Base-by-base conservation (phyloP, 2,329 filamentous ascomycete species). In the Coniochaeta hoffmannii region DNA sequence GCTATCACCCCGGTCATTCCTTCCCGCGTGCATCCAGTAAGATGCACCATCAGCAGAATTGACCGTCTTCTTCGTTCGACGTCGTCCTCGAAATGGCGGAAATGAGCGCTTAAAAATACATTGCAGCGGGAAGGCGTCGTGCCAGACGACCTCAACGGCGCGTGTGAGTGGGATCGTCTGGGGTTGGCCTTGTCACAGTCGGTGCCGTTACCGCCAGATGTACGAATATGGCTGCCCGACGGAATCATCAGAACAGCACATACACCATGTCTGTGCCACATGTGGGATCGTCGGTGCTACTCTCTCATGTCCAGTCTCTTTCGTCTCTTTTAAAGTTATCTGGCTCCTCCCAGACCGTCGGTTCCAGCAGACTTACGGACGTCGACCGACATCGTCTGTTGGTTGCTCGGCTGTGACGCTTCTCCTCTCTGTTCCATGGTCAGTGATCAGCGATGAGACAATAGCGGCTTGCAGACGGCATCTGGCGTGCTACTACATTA, bases 1-100 rank as follows among this genome's bases (percentile, higher is more conserved):
- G 55, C 58, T 60, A 58, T 57, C 58, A 44, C 38, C 38, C 38
- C 56, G 26, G 41, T 56, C 53, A 36, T 12, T 57, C 19, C 38
- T 44, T 52, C 54, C 32, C 46, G 44, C 55, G 26, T 54, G 38
- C 57, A 32, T 50, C 52, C 55, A 53, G 31, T 53, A 30, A 26
- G n/a, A 50, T 50, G 14, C 46, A 44, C 24, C 46, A 50, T 17
- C 8, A n/a, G 14, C 44, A 22, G 31, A 15, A 9, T 36, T 46
- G 44, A 34, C 28, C 32, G 44, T 41, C 19, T 41, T 22, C 55
- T 41, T 9, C 51, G 34, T 44, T 15, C 54, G 38, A 34, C 19
- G 31, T 32, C 52, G 46, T 17, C 30, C 5, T 31, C 26, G 6
- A 50, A 17, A 50, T 19, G 46, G 46, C 30, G 46, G 26, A 17